These are phyloP conservation scores for Leucaena leucocephala DNA, from an alignment of 306 rosid genomes.

Conservation along the genomic window DNA sequence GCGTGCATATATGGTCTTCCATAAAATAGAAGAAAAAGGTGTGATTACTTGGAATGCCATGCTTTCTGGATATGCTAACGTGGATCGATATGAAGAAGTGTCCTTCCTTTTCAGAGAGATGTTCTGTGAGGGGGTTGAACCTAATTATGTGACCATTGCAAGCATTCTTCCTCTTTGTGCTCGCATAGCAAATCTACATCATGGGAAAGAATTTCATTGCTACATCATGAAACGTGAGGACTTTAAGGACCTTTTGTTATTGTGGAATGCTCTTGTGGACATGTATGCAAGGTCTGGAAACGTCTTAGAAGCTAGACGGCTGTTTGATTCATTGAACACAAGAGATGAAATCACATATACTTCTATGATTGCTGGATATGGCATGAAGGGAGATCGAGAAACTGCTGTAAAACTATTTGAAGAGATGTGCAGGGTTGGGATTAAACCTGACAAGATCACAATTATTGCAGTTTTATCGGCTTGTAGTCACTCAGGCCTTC, in stretches of 20 bases:
- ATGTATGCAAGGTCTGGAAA: conserved; percentile 92
- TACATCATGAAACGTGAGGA: conserved; percentile 62
- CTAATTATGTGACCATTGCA: conserved; percentile 78
- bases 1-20: conserved; percentile 65
- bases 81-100: conserved; percentile 74
- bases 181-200: conserved; percentile 81
- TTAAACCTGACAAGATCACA: conserved; percentile 80
- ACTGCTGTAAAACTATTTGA: conserved; percentile 69
- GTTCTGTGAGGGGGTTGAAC: conserved; percentile 60
- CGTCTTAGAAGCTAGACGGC: conserved; percentile 68
- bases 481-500: conserved; percentile 88
- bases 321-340: conserved; percentile 66
- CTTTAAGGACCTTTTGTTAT: conserved; percentile 51
- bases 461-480: conserved; percentile 83
- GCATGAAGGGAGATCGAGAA: conserved; percentile 78
- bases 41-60: conserved; percentile 80
- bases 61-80: conserved; percentile 73
- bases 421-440: conserved; percentile 61
- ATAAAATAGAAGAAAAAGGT: conserved; percentile 51
- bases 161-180: conserved; percentile 93
- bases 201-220: conserved; percentile 88
- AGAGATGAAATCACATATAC: conserved; percentile 86
- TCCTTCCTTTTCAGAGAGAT: conserved; percentile 75
- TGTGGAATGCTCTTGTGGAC: conserved; percentile 85
- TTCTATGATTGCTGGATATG: conserved; percentile 83